Base-by-base conservation (phyloP, 495 filamentous ascomycete genomes). In the Neurospora sp. region DNA sequence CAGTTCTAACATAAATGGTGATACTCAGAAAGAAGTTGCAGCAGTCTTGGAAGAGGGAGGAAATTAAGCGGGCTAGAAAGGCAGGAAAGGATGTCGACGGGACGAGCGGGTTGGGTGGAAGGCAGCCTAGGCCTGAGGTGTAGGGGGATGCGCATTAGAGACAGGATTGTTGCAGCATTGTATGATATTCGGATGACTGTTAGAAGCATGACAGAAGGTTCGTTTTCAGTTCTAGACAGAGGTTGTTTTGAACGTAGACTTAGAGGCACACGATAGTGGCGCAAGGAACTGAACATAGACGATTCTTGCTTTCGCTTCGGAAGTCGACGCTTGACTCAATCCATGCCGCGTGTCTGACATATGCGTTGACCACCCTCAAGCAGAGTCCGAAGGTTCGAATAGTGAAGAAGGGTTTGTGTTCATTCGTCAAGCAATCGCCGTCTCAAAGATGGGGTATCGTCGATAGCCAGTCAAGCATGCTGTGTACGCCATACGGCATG, bases 41-140 rank as follows among this genome's bases (percentile, higher is more conserved):
- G 73, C 80, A 81, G 73, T 75, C 76, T 70, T 37, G 70, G 45
- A 75, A 71, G 59, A 72, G 79, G 68, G 76, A 79, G 38, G 77
- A 76, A n/a, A 53, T 81, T n/a, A 78, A 78, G 77, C 72, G 78
- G 69, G 76, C 78, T n/a, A 72, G 79, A 71, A 73, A 72, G 37
- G 72, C 71, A 27, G 80, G 80, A 2, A 40, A 72, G 31, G 74
- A 77, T 70, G 78, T 79, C 12, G 76, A 78, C 42, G 76, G 75
- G 37, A 65, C 53, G 14, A 65, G 27, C 27, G 72, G 72, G 3
- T 16, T 41, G 44, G 44, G 53, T 3, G 69, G 41, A 22, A 31
- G 61, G 41, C 40, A 37, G 69, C 53, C 27, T 65, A 65, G 27
- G 53, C 53, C 53, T 8, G 53, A 65, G 12, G 53, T 65, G 1